phyloP scores from a whole-genome alignment of 2,329 filamentous ascomycete genomes.

The Exophiala aquamarina region DNA sequence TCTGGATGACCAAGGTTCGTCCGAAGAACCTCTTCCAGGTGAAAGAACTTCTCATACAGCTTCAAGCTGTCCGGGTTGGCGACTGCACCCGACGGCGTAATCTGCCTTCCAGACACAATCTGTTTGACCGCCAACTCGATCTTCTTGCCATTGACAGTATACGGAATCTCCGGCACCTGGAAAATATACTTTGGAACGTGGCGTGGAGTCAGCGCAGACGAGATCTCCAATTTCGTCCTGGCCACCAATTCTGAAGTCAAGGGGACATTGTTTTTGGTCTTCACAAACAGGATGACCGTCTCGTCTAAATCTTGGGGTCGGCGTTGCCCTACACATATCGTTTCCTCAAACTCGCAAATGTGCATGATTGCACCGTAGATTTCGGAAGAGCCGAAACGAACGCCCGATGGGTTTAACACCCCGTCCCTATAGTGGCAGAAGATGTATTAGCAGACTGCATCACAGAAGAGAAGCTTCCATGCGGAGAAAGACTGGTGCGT shows the following conservation, averaged over 20 bases:
- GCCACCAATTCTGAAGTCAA: conserved; percentile 4
- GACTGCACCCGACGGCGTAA: background rate
- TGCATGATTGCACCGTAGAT: conserved; percentile 69
- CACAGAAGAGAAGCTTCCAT: background rate
- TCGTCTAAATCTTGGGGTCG: conserved; percentile 12
- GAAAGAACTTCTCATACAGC: background rate
- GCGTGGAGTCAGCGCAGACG: conserved; percentile 58
- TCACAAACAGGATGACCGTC: conserved; percentile 21
- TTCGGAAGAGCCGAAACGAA: conserved; percentile 77
- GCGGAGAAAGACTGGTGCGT: too few species aligned
- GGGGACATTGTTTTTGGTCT: conserved; percentile 4
- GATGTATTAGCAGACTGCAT: background rate
- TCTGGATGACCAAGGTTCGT: too few species aligned
- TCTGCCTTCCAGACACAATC: background rate
- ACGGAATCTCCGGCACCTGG: conserved; percentile 14
- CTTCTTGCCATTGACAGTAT: conserved; percentile 21
- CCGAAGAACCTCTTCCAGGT: too few species aligned
- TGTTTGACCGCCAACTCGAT: conserved; percentile 12
- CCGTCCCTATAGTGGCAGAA: too few species aligned
- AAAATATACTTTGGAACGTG: conserved; percentile 23
- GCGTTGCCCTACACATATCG: conserved; percentile 14
- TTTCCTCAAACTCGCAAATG: background rate
- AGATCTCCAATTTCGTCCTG: conserved; percentile 62
- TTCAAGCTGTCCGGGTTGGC: background rate
- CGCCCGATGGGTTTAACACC: conserved; percentile 75